Evolutionary conservation across 2,329 filamentous ascomycete genomes (phyloP), one percentile per base, ranked within the genome.

Genomic region (Pleochaeta shiraiana): DNA sequence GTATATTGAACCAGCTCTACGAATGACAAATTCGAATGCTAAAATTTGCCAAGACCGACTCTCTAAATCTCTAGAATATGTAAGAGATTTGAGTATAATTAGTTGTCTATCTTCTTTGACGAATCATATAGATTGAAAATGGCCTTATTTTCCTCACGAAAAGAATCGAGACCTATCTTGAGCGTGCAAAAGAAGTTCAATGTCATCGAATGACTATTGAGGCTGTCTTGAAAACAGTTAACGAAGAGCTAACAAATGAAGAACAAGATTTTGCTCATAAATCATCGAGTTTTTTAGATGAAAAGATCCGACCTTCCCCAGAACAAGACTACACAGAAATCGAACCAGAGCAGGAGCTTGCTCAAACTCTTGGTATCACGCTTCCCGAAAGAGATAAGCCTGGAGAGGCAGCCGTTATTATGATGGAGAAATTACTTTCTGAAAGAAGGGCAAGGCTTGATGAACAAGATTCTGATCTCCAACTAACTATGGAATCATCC

Each of bases 1-100:
- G 70, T 79, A 84, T 68, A 76, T 86, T 4, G 79, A 82, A 66
- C 85, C 85, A 0, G 81, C 85, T 0, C 73, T 82, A 5, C 74
- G 74, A 64, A 74, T 76, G 0, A 71, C 79, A 4, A 73, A 77
- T 6, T 72, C 75, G 1, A 77, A 74, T 64, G 77, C 76, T 62
- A 75, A 76, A 0, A 74, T 77, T 43, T 76, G 74, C 26, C 67
- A 78, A n/a, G 72, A 72, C 11, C 76, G 76, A 37, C 77, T 80
- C 0, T 74, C 75, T 0, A 74, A 75, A 4, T 79, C 80, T 1
- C 69, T 82, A 1, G 71, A 74, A 69, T 83, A 83, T 67, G 81
- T 83, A 71, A 37, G 78, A 73, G 3, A 21, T 16, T 21, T 39
- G 2, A 12, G 28, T 24, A 53, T 5, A 16, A 28, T 6, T 57